These are phyloP conservation scores for Geosmithia morbida DNA, from an alignment of 2,329 filamentous ascomycete genomes.

Conservation along the genomic window DNA sequence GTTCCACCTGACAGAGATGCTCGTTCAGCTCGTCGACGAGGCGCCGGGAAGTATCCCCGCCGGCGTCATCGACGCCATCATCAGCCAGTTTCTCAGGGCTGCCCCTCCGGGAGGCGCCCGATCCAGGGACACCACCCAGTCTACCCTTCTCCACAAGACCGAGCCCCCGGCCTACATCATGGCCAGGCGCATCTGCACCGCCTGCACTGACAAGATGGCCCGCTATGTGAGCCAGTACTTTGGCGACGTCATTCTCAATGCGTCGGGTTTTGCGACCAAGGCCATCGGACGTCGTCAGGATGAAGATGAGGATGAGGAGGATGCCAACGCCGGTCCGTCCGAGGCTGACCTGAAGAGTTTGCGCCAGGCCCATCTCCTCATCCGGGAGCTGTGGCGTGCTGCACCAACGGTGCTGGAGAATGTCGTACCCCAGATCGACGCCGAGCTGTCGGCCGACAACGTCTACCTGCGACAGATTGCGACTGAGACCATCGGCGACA, in stretches of 20 bases:
- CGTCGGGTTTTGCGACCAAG: constrained; percentile 45
- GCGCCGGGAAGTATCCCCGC: constrained; percentile 55
- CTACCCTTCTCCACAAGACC: constrained; percentile 71
- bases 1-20: constrained; percentile 75
- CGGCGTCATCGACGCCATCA: constrained; percentile 79
- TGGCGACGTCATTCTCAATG: constrained; percentile 88
- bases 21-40: constrained; percentile 81
- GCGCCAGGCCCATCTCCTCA: constrained; percentile 74
- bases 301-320: constrained; percentile 52
- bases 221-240: constrained; percentile 93
- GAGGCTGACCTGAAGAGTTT: constrained; percentile 80
- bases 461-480: constrained; percentile 74
- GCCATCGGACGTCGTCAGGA: constrained; percentile 42
- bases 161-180: constrained; percentile 90
- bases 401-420: constrained; percentile 80
- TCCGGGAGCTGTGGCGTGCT: constrained; percentile 88
- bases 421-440: constrained; percentile 85
- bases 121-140: constrained; percentile 60
- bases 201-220: constrained; percentile 84
- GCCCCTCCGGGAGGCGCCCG: constrained; percentile 54
- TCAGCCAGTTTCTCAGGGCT: constrained; percentile 88
- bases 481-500: constrained; percentile 88
- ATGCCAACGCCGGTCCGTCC: constrained; percentile 45
- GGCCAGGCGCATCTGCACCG: constrained; percentile 87
- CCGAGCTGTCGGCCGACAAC: constrained; percentile 83